Evolutionary conservation across 2,329 filamentous ascomycete species (phyloP).

Genomic region (Alternaria tenuissima): DNA sequence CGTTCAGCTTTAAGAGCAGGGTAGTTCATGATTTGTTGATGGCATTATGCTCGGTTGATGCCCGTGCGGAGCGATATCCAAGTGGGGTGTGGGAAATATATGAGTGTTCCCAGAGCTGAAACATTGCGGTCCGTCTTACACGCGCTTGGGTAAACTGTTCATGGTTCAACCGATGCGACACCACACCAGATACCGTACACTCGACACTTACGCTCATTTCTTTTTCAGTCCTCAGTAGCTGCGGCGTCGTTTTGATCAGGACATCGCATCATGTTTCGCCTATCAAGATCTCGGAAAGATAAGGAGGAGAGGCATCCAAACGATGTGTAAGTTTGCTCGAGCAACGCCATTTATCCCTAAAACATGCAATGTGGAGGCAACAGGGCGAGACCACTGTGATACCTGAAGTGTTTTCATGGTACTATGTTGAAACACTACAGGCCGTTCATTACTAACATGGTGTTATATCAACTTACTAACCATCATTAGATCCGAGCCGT

Average conservation of each 20-base stretch:
- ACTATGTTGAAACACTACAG: neutral
- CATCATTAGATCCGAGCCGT: slow-evolving; percentile 14
- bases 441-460: neutral
- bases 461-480: slow-evolving; percentile 2
- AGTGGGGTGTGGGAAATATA: slow-evolving; percentile 14
- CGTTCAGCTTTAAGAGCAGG: slow-evolving; percentile 8
- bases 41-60: slow-evolving; percentile 8
- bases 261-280: slow-evolving; percentile 12
- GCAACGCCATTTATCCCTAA: neutral
- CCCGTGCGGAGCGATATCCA: slow-evolving; percentile 10
- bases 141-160: neutral
- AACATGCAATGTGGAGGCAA: neutral
- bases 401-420: neutral
- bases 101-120: slow-evolving; percentile 12
- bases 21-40: slow-evolving; percentile 7
- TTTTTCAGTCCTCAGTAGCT: neutral
- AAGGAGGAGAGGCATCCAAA: neutral
- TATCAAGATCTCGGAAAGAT: slow-evolving; percentile 10
- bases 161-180: neutral
- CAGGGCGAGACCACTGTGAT: neutral
- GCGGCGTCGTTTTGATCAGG: neutral
- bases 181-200: neutral
- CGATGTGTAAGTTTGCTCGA: slow-evolving; percentile 13
- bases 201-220: neutral
- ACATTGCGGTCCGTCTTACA: slow-evolving; percentile 4